Evolutionary conservation across 2,329 filamentous ascomycete genomes (phyloP).

Genomic region (Aspergillus aculeatinus): DNA sequence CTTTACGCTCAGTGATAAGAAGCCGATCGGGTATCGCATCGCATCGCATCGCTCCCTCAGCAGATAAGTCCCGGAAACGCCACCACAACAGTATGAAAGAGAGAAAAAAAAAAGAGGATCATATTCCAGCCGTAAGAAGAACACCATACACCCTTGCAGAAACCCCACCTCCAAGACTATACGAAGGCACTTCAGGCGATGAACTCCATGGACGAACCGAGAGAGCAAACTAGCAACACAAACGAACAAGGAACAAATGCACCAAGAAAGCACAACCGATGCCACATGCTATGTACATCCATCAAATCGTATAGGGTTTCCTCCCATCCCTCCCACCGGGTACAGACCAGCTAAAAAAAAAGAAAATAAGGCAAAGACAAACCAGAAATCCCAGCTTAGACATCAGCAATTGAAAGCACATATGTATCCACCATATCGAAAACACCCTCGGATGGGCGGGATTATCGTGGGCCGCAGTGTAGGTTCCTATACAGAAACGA

Average conservation of each 20-base stretch:
- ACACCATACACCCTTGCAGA: conserved; percentile 35
- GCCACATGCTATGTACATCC: conserved; percentile 39
- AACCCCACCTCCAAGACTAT: conserved; percentile 28
- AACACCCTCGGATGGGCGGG: neutral
- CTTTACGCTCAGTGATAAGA: neutral
- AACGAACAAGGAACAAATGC: conserved; percentile 22
- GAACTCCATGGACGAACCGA: conserved; percentile 26
- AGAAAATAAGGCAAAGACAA: conserved; percentile 9
- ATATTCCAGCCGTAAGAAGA: conserved; percentile 29
- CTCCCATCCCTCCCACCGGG: conserved; percentile 2
- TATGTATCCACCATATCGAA: neutral
- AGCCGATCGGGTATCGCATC: neutral
- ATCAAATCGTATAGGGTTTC: conserved; percentile 34
- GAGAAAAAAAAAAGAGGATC: conserved; percentile 9
- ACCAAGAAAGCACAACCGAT: conserved; percentile 24
- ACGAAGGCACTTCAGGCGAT: conserved; percentile 19
- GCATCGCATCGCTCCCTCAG: neutral
- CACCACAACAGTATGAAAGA: conserved; percentile 15
- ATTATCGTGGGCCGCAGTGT: neutral
- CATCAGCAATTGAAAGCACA: neutral
- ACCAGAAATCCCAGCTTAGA: conserved; percentile 1
- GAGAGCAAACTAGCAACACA: conserved; percentile 19
- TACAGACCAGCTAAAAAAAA: conserved; percentile 1
- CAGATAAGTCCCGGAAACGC: conserved; percentile 8
- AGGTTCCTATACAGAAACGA: conserved; percentile 18